phyloP scores from a whole-genome alignment of 257 asterid genomes.

The Nyctanthes arbortristis region DNA sequence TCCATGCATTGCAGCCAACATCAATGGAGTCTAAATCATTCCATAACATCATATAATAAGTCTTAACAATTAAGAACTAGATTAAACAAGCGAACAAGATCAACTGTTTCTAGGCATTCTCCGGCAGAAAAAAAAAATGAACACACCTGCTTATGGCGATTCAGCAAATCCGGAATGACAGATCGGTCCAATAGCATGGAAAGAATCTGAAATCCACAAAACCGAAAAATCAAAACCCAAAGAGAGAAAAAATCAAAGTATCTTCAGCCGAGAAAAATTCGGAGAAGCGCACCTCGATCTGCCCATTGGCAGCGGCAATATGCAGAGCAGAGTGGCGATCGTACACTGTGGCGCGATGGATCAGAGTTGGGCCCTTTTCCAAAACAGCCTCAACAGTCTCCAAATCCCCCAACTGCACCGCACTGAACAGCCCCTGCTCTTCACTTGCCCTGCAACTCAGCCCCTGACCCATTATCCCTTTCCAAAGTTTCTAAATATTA shows the following conservation, averaged over 20 bases:
- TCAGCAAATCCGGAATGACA: slow-evolving; percentile 72
- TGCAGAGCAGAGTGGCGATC: slow-evolving; percentile 85
- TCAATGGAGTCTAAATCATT: slow-evolving; percentile 82
- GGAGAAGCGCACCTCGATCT: slow-evolving; percentile 75
- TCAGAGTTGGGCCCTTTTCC: slow-evolving; percentile 44
- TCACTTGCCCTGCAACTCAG: slow-evolving; percentile 73
- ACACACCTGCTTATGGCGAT: slow-evolving; percentile 82
- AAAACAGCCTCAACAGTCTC: slow-evolving; percentile 52
- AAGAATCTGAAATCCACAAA: slow-evolving; percentile 57
- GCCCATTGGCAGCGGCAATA: slow-evolving; percentile 97
- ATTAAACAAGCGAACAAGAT: slow-evolving; percentile 13
- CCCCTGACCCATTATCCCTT: slow-evolving; percentile 79
- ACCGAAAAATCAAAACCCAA: slow-evolving; percentile 15
- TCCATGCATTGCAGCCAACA: slow-evolving; percentile 99
- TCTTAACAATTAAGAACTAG: not conserved
- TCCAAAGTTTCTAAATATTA: not conserved
- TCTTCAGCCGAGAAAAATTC: not conserved
- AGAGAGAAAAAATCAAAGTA: not conserved
- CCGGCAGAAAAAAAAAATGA: not conserved
- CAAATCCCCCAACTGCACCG: slow-evolving; percentile 75
- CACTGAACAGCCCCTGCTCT: slow-evolving; percentile 67
- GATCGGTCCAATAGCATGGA: slow-evolving; percentile 74
- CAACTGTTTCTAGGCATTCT: slow-evolving; percentile 10
- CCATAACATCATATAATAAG: slow-evolving; percentile 14
- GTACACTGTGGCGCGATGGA: slow-evolving; percentile 53